A percentile compares a stretch with the other conserved stretches of the same genome.
phyloP scores from a whole-genome alignment of 441 rosid genomes.

The Flueggea neowawraea region DNA sequence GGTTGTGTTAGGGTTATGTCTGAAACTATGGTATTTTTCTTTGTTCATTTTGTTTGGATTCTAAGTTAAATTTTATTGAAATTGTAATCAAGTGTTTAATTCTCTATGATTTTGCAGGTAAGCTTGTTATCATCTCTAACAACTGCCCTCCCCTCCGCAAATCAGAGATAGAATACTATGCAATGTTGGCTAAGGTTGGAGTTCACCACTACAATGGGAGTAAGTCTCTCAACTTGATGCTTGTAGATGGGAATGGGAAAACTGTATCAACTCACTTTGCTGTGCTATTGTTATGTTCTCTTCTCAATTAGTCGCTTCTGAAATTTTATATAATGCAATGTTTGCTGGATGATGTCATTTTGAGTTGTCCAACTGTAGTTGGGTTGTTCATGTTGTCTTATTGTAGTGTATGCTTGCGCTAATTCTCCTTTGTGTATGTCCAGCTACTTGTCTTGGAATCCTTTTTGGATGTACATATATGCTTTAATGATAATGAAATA shows the following conservation, averaged over 20 bases:
- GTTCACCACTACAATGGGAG: constrained; percentile 94
- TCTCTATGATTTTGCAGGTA: constrained; percentile 33
- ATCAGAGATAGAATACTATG: constrained; percentile 89
- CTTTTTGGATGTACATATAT: too few species aligned
- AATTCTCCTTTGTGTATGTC: too few species aligned
- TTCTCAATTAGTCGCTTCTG: too few species aligned
- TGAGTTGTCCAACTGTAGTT: too few species aligned
- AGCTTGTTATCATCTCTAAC: constrained; percentile 64
- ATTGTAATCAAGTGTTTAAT: neutral
- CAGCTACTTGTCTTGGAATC: too few species aligned
- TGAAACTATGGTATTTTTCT: neutral
- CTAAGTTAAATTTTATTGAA: neutral
- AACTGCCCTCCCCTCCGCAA: constrained; percentile 92
- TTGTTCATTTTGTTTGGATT: neutral
- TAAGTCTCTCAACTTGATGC: constrained; percentile 31
- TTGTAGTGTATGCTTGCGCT: too few species aligned
- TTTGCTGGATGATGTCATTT: too few species aligned
- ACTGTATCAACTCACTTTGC: neutral
- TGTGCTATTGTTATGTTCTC: neutral
- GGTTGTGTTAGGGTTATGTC: too few species aligned
- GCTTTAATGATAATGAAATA: too few species aligned
- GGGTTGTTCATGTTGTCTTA: too few species aligned
- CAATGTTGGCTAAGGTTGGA: constrained; percentile 87
- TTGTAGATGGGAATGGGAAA: neutral
- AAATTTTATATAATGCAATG: too few species aligned